Evolutionary conservation across 2,329 filamentous ascomycete genomes (phyloP).

Genomic region (Ampelomyces quisqualis): DNA sequence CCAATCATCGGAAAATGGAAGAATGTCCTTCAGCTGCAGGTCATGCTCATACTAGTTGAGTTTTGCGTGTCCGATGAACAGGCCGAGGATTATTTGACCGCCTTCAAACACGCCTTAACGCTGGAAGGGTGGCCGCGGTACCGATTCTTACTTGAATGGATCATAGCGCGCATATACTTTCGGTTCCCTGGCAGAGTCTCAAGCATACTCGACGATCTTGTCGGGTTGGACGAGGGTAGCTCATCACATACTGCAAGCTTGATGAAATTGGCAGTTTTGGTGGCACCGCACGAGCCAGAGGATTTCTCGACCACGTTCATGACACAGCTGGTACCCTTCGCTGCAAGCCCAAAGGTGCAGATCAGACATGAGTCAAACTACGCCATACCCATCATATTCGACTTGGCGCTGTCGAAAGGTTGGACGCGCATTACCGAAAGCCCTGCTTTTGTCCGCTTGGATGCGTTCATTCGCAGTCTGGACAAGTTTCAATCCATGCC

Average conservation of each 20-base stretch:
- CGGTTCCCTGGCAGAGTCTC: conserved; percentile 35
- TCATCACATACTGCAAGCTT: conserved; percentile 52
- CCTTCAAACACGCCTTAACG: conserved; percentile 45
- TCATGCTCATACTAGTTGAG: conserved; percentile 48
- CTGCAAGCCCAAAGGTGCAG: conserved; percentile 53
- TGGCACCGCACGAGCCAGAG: conserved; percentile 43
- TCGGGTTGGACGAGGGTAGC: conserved; percentile 47
- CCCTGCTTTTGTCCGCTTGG: conserved; percentile 46
- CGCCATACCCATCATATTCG: conserved; percentile 49
- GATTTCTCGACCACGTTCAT: conserved; percentile 45
- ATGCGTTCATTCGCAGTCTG: conserved; percentile 48
- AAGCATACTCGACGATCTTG: conserved; percentile 41
- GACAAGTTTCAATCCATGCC: conserved; percentile 47
- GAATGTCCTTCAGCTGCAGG: conserved; percentile 50
- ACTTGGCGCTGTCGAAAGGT: conserved; percentile 38
- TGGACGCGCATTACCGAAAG: conserved; percentile 45
- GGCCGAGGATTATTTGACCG: conserved; percentile 38
- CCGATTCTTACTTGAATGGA: conserved; percentile 52
- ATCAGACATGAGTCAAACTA: conserved; percentile 57
- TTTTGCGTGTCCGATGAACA: conserved; percentile 33
- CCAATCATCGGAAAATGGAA: conserved; percentile 53
- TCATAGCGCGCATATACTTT: conserved; percentile 48
- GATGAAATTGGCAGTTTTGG: conserved; percentile 50
- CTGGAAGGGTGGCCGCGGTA: conserved; percentile 52
- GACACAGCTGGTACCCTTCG: conserved; percentile 47